Base-by-base conservation (phyloP, 2,329 filamentous ascomycete genomes). In the Colletotrichum plurivorum region DNA sequence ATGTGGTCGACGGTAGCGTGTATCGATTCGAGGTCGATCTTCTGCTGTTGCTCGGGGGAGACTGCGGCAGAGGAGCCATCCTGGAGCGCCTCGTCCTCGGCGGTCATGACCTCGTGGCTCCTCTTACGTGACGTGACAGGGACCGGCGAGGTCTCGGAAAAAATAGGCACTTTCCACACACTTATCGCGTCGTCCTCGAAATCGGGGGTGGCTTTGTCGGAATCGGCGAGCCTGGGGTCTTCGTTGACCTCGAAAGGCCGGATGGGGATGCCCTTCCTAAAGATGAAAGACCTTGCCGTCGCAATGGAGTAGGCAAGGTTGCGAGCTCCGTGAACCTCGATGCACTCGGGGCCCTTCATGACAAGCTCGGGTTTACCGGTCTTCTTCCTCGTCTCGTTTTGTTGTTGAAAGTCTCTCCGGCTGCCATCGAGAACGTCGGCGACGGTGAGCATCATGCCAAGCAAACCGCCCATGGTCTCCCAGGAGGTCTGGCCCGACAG, bases 401-500 rank as follows among this genome's bases (percentile, higher is more conserved):
- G 76, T 10, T 79, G 75, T 20, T 76, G 75, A 5, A 77, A 67
- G 8, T 79, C 78, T 70, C 85, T 83, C 62, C 80, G 82, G 43
- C 84, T 84, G 16, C 82, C 78, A 6, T 87, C 83, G 22, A 88
- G 79, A 6, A 87, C 81, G 78, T 96, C 94, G 31, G 95, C 94
- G 67, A 97, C 79, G 5, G 94, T 97, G 72, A 99, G 85, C 66
- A 98, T 87, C 84, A 95, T 88, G 60, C 96, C 96, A 71, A 97
- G 83, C 71, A 98, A 81, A 4, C 96, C 96, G 66, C 96, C 96
- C 41, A 89, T 88, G 74, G 89, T 93, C 36, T 84, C 82, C 94
- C 94, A 98, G 77, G 89, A 86, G 48, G 93, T 88, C 48, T 85
- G 86, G 3, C 96, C 96, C 0, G 93, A 93, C 67, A 99, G 78